These are phyloP conservation scores for Phallus indusiatus DNA, from an alignment of 768 basidiomycete species.

Conservation along the genomic window DNA sequence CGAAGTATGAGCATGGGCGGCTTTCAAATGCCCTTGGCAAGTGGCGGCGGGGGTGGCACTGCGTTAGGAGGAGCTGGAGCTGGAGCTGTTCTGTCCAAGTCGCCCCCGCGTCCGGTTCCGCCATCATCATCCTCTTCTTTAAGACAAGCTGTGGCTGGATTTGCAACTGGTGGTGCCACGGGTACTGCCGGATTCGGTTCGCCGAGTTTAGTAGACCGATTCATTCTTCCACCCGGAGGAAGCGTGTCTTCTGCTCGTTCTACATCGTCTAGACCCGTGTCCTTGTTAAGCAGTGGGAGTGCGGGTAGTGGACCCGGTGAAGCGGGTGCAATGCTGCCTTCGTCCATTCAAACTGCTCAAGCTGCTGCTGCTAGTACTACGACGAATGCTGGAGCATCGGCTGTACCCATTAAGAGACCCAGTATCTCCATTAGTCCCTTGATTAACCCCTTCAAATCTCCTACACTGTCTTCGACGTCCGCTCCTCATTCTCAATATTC, in stretches of 20 bases:
- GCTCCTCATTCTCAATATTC: conserved; percentile 41
- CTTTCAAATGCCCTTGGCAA: conserved; percentile 13
- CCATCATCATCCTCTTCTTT: too few species aligned
- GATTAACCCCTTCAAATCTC: conserved; percentile 41
- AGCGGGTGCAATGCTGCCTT: background rate
- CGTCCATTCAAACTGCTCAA: background rate
- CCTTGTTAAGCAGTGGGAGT: background rate
- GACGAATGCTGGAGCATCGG: conserved; percentile 23
- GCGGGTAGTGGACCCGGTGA: background rate
- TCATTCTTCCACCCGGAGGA: background rate
- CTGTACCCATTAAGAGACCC: conserved; percentile 38
- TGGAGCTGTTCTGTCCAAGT: conserved; percentile 36
- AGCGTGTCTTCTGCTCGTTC: background rate
- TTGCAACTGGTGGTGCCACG: background rate
- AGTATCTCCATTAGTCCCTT: conserved; percentile 22
- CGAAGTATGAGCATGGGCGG: conserved; percentile 21
- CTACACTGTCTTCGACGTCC: conserved; percentile 32
- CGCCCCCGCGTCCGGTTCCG: conserved; percentile 19
- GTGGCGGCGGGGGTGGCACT: too few species aligned
- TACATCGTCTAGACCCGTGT: conserved; percentile 2
- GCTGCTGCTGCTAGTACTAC: background rate
- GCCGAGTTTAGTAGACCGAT: conserved; percentile 6
- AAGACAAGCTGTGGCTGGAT: background rate
- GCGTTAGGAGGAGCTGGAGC: too few species aligned
- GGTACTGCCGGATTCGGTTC: background rate